A percentile compares a stretch with the other conserved stretches of the same genome.
Evolutionary conservation across 768 basidiomycete genomes (phyloP).

Genomic region (Cystobasidium onofrii): DNA sequence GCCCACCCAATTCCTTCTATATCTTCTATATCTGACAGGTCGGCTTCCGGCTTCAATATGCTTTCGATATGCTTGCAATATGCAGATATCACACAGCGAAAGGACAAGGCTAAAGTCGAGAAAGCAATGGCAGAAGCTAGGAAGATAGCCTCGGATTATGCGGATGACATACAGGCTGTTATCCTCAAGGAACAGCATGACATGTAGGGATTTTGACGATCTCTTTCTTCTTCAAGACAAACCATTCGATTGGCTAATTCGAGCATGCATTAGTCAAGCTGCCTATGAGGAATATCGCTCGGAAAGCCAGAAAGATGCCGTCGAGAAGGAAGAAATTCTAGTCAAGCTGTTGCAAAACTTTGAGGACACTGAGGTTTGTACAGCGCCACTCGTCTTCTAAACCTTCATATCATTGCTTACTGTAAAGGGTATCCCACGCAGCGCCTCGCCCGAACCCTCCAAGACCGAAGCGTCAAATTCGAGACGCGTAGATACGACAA

Average conservation of each 20-base stretch:
- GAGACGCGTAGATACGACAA: not conserved
- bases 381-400: too few species aligned
- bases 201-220: not conserved
- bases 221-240: not conserved
- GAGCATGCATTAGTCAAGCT: not conserved
- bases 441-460: not conserved
- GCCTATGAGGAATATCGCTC: not conserved
- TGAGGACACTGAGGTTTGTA: not conserved
- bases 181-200: not conserved
- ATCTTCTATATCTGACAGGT: not conserved
- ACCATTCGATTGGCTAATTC: not conserved
- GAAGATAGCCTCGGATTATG: not conserved
- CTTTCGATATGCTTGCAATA: constrained; percentile 18
- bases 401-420: not conserved
- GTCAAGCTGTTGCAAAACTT: not conserved
- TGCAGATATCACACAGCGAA: not conserved
- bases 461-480: not conserved
- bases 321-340: not conserved
- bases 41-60: not conserved
- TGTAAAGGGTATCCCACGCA: not conserved
- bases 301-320: not conserved
- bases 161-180: not conserved
- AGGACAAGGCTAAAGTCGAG: not conserved
- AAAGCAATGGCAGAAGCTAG: not conserved
- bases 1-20: not conserved